Conservation (phyloP, 2,329 filamentous ascomycete genomes). For the Pseudofabraea citricarpa region DNA sequence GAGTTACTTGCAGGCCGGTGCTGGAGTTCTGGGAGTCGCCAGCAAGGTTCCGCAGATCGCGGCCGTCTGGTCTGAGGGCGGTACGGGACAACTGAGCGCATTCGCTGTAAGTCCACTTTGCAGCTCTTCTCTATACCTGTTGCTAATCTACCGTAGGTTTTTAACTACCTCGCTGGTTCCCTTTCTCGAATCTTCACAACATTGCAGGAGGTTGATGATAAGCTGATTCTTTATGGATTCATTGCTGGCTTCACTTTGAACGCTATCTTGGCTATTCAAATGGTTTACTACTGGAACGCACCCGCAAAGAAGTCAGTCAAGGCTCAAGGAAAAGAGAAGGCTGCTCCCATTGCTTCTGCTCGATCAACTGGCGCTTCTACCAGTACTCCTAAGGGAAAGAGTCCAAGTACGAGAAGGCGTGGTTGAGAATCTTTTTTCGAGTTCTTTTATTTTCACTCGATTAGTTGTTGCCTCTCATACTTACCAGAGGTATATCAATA, state of each 20-base stretch:
- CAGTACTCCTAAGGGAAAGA: constrained; percentile 21
- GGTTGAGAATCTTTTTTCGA: constrained; percentile 12
- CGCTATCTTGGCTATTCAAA: constrained; percentile 77
- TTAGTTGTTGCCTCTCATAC: too few species aligned
- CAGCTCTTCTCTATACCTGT: background rate
- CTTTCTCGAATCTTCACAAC: constrained; percentile 96
- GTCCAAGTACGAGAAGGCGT: constrained; percentile 26
- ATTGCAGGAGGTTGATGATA: constrained; percentile 93
- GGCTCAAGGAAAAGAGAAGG: constrained; percentile 37
- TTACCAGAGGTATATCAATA: too few species aligned
- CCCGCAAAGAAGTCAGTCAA: constrained; percentile 45
- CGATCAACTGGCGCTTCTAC: constrained; percentile 7
- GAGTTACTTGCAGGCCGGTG: constrained; percentile 73
- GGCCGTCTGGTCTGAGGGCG: constrained; percentile 77
- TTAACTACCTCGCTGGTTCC: constrained; percentile 94
- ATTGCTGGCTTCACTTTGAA: constrained; percentile 89
- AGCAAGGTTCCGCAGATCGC: constrained; percentile 93
- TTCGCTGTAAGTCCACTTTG: constrained; percentile 69
- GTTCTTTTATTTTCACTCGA: background rate
- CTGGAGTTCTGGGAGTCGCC: constrained; percentile 75
- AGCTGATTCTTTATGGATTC: constrained; percentile 92
- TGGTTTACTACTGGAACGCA: constrained; percentile 94
- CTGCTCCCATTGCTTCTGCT: constrained; percentile 7
- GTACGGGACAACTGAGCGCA: constrained; percentile 91
- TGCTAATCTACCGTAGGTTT: constrained; percentile 57